Base-by-base conservation (phyloP, 2,329 filamentous ascomycete genomes). In the Fusarium goolgardi region DNA sequence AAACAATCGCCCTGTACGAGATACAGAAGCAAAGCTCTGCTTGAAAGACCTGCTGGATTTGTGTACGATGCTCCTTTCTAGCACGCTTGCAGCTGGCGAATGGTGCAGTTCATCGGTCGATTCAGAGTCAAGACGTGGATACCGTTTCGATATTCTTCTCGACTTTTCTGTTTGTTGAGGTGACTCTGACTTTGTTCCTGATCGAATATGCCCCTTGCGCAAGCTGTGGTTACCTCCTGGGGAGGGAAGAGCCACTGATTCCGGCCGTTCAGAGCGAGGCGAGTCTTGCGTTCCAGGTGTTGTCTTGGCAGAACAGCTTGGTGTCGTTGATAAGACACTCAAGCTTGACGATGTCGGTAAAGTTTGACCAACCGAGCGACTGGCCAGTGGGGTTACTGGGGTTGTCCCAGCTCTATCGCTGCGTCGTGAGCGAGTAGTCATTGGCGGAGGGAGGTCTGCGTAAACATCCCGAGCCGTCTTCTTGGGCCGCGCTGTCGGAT, bases 1-100 rank as follows among this genome's bases (percentile, higher is more conserved):
- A 73, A 98, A 97, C 0, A 96, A 46, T 5, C 73, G 65, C 11
- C 73, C 65, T 5, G 62, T 75, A 65, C 70, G 72, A 67, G 65
- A 64, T 34, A 55, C 73, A 57, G 71, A 62, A 11, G 62, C 71
- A 10, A 78, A 55, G 34, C 71, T 77, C 50, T 75, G 74, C 18
- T 73, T 70, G 23, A 74, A 74, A 2, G 66, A 70, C 37, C 72
- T 71, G n/a, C 55, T 72, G 8, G 69, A 59, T 59, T 75, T 78
- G 10, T 74, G 71, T 5, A 75, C 57, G n/a, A 79, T 66, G 47
- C 78, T 81, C 39, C 78, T 78, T 49, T 82, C 79, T 45, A 82
- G 71, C 4, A 78, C 74, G 10, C 77, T 75, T 2, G 74, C 74
- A 9, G 77, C 69, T 2, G 81, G 77, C 0, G 84, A 83, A 16